Evolutionary conservation across 306 rosid genomes (phyloP).

Genomic region (Purshia tridentata): DNA sequence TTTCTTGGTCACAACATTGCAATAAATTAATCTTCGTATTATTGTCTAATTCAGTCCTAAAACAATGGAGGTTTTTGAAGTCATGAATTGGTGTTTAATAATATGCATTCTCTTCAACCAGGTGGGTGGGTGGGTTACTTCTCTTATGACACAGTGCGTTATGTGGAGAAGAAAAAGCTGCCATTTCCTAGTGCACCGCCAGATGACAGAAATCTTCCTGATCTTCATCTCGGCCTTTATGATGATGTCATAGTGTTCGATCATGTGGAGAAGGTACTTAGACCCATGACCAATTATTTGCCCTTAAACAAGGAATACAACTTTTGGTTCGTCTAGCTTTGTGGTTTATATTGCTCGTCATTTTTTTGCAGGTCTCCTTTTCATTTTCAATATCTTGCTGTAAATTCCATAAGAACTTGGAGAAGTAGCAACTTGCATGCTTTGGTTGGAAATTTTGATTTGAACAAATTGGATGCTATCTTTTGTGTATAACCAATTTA

Average conservation of each 20-base stretch:
- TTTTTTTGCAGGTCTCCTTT: neutral
- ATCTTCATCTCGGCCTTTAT: slow-evolving; percentile 91
- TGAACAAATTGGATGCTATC: slow-evolving; percentile 1
- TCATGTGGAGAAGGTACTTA: slow-evolving; percentile 85
- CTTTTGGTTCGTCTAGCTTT: neutral
- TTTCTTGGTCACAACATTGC: neutral
- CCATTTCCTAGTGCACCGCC: slow-evolving; percentile 81
- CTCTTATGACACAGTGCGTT: slow-evolving; percentile 96
- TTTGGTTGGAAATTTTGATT: slow-evolving; percentile 1
- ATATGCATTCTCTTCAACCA: slow-evolving; percentile 27
- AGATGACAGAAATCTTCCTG: slow-evolving; percentile 94
- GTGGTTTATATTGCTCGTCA: neutral
- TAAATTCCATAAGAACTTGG: neutral
- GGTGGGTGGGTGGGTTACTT: slow-evolving; percentile 99
- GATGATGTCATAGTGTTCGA: slow-evolving; percentile 89
- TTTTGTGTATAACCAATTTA: neutral
- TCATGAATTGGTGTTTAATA: slow-evolving; percentile 20
- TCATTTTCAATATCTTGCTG: neutral
- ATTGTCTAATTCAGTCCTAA: neutral
- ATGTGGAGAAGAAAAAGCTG: slow-evolving; percentile 84
- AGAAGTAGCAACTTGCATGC: neutral
- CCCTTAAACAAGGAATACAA: neutral
- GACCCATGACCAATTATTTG: neutral
- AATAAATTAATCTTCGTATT: neutral
- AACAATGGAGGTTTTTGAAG: neutral